phyloP scores from a whole-genome alignment of 352 stramenopile species.

The Pythium phragmiticola region DNA sequence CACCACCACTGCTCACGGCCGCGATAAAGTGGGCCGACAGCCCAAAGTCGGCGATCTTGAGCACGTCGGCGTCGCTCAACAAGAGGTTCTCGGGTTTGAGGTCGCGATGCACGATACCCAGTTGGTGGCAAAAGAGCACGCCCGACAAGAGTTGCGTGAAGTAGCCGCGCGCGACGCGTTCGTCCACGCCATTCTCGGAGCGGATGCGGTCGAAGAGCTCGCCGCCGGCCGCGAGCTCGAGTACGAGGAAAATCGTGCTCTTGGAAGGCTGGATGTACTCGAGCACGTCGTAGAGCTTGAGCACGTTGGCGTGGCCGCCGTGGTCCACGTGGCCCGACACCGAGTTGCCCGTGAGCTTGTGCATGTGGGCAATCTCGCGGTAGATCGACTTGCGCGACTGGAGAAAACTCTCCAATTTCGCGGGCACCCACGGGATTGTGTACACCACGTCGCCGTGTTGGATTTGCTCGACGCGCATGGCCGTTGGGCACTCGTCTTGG shows the following conservation, averaged over 20 bases:
- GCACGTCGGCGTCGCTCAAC: conserved; percentile 84
- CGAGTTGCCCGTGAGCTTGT: conserved; percentile 85
- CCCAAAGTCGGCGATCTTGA: conserved; percentile 96
- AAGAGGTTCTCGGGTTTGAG: conserved; percentile 91
- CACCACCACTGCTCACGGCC: conserved; percentile 58
- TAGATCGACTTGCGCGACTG: conserved; percentile 91
- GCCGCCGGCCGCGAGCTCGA: conserved; percentile 89
- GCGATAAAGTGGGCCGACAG: conserved; percentile 92
- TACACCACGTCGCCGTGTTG: conserved; percentile 40
- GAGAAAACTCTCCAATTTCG: conserved; percentile 94
- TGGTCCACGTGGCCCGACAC: conserved; percentile 66
- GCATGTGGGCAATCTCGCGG: conserved; percentile 96
- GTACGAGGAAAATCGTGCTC: conserved; percentile 92
- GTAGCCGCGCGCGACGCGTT: conserved; percentile 80
- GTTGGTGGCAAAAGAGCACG: conserved; percentile 88
- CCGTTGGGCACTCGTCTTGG: conserved; percentile 16
- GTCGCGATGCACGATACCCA: conserved; percentile 88
- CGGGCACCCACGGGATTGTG: conserved; percentile 85
- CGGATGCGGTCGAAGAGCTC: conserved; percentile 94
- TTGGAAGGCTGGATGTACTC: conserved; percentile 95
- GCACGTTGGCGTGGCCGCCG: conserved; percentile 92
- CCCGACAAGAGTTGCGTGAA: conserved; percentile 89
- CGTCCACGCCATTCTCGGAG: conserved; percentile 77
- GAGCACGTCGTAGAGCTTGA: conserved; percentile 95
- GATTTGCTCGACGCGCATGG: conserved; percentile 19